phyloP scores from a whole-genome alignment of 1,284 basidiomycete genomes.

The Boletus semigastroideus region DNA sequence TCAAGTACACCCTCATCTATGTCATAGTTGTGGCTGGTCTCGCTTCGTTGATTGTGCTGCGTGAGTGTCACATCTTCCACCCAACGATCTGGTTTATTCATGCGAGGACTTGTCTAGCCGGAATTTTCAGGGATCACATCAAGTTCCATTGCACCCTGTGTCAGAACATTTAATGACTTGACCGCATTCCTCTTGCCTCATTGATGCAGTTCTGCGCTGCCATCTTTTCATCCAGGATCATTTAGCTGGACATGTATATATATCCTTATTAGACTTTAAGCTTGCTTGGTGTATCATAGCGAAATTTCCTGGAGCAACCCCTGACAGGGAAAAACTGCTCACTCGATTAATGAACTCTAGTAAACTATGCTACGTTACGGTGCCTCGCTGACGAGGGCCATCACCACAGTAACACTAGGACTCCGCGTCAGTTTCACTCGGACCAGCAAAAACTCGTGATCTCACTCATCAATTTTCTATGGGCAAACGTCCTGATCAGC shows the following conservation, averaged over 20 bases:
- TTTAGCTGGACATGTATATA: slow-evolving; percentile 27
- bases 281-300: slow-evolving; percentile 36
- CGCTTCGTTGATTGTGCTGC: slow-evolving; percentile 78
- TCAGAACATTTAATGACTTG: slow-evolving; percentile 66
- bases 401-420: slow-evolving; percentile 46
- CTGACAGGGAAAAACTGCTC: neutral
- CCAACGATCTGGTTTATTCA: slow-evolving; percentile 1
- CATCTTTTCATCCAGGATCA: slow-evolving; percentile 16
- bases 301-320: neutral
- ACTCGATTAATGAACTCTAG: neutral
- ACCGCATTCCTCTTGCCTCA: slow-evolving; percentile 9
- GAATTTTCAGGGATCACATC: slow-evolving; percentile 68
- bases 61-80: slow-evolving; percentile 49
- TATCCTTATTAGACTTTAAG: slow-evolving; percentile 22
- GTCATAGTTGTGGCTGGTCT: slow-evolving; percentile 75
- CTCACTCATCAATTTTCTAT: slow-evolving; percentile 68
- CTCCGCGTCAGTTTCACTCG: slow-evolving; percentile 22
- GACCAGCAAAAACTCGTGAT: slow-evolving; percentile 20
- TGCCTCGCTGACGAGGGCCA: slow-evolving; percentile 42
- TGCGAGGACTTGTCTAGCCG: slow-evolving; percentile 43
- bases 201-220: slow-evolving; percentile 5
- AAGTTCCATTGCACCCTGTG: slow-evolving; percentile 70
- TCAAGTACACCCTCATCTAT: slow-evolving; percentile 87
- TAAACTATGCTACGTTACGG: slow-evolving; percentile 5
- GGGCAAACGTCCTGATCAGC: slow-evolving; percentile 11